A percentile compares a stretch with the other conserved stretches of the same genome.
Evolutionary conservation across 169 alveolate species (phyloP).

Genomic region (Plasmodium adleri): DNA sequence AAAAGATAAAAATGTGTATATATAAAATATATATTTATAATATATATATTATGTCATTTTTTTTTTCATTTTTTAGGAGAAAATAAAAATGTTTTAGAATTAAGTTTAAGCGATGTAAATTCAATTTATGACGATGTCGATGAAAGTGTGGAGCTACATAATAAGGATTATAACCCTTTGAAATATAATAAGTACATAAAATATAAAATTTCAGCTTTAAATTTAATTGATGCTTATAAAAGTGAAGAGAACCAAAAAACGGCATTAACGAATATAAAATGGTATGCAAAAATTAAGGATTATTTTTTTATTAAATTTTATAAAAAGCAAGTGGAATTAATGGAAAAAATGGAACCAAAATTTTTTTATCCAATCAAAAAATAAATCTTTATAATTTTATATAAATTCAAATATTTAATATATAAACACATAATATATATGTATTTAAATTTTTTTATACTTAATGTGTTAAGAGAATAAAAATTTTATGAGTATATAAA

Average conservation of each 20-base stretch:
- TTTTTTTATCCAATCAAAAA: constrained; percentile 72
- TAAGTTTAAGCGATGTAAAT: constrained; percentile 57
- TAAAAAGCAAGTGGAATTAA: constrained; percentile 68
- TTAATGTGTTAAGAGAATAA: too few relatives aligned
- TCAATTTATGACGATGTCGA: constrained; percentile 71
- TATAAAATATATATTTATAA: background rate
- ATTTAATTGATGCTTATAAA: constrained; percentile 65
- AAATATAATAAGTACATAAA: constrained; percentile 49
- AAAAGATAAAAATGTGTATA: constrained; percentile 3
- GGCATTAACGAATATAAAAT: constrained; percentile 71
- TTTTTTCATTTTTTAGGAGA: constrained; percentile 24
- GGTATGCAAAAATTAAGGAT: constrained; percentile 75
- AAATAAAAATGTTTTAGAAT: constrained; percentile 67
- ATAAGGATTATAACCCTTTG: constrained; percentile 71
- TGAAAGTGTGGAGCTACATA: constrained; percentile 32
- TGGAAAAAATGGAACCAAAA: constrained; percentile 60
- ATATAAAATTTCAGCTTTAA: constrained; percentile 64
- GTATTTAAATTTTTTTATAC: too few relatives aligned
- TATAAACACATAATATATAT: too few relatives aligned
- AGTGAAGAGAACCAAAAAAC: constrained; percentile 69
- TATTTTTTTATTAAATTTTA: constrained; percentile 64
- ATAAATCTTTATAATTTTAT: background rate
- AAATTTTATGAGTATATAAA: too few relatives aligned
- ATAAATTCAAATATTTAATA: background rate
- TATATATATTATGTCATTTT: background rate